These are phyloP conservation scores for Grigorovia humatica DNA, from an alignment of 805 yeast species.

Conservation along the genomic window DNA sequence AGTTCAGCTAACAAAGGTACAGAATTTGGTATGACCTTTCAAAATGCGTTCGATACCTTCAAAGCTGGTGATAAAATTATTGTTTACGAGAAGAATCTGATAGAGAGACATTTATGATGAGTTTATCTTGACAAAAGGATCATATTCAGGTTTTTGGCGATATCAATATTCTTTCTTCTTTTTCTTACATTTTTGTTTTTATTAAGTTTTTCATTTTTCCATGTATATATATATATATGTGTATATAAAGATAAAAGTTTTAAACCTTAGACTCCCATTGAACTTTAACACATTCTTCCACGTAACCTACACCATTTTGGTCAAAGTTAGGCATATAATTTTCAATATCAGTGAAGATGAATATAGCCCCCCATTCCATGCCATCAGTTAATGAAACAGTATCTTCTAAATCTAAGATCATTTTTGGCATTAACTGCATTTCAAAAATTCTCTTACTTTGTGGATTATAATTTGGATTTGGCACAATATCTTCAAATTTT, in stretches of 20 bases:
- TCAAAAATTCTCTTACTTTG: constrained; percentile 58
- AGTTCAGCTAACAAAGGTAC: constrained; percentile 69
- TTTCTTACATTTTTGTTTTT: background rate
- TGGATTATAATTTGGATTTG: constrained; percentile 54
- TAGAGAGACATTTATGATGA: constrained; percentile 18
- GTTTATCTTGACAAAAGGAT: background rate
- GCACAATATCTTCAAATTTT: constrained; percentile 32
- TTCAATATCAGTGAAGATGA: constrained; percentile 65
- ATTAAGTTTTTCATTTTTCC: background rate
- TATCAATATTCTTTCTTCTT: background rate
- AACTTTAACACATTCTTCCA: constrained; percentile 72
- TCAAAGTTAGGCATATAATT: constrained; percentile 53
- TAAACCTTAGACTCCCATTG: constrained; percentile 59
- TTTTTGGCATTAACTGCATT: constrained; percentile 88
- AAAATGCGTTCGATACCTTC: constrained; percentile 49
- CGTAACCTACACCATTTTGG: constrained; percentile 61
- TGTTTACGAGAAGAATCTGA: constrained; percentile 58
- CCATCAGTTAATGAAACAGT: constrained; percentile 48
- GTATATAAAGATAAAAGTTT: background rate
- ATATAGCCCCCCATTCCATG: constrained; percentile 96
- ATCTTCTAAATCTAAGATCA: constrained; percentile 71
- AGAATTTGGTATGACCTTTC: constrained; percentile 82
- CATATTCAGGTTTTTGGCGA: background rate
- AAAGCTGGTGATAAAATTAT: constrained; percentile 69
- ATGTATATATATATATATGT: background rate